Conservation (phyloP, 441 rosid genomes). For the Dalechampia spathulata region DNA sequence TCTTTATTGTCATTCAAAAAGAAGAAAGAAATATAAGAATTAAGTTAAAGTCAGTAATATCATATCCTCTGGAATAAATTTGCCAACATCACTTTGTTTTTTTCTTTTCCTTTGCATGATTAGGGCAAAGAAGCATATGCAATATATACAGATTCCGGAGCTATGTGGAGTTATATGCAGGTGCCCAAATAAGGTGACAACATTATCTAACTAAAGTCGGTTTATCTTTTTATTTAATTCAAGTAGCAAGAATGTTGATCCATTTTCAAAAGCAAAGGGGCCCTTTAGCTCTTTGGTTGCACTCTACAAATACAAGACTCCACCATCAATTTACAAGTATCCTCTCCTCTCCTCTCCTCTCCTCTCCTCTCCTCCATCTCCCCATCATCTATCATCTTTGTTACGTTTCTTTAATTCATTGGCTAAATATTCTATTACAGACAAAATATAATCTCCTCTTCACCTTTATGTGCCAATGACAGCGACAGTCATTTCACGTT, state of each 20-base stretch:
- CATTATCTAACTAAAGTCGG: slow-evolving; percentile 15
- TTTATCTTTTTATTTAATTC: not conserved
- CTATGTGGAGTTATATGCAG: slow-evolving; percentile 16
- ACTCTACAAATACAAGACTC: slow-evolving; percentile 27
- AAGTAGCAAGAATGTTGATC: slow-evolving; percentile 1
- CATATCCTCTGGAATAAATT: slow-evolving; percentile 26
- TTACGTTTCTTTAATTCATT: slow-evolving; percentile 15
- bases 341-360: too few relatives aligned
- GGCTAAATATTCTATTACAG: slow-evolving; percentile 11
- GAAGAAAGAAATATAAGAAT: not conserved
- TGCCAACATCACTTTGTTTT: slow-evolving; percentile 23
- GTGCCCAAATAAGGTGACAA: slow-evolving; percentile 29
- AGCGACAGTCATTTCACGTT: not conserved
- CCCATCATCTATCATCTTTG: slow-evolving; percentile 18
- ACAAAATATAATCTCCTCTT: slow-evolving; percentile 6
- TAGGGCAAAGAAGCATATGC: slow-evolving; percentile 24
- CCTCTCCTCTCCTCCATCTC: slow-evolving; percentile 20
- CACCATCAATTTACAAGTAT: slow-evolving; percentile 28
- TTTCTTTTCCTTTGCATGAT: slow-evolving; percentile 25
- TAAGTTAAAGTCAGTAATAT: too few relatives aligned
- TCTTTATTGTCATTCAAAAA: not conserved
- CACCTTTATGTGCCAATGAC: not conserved
- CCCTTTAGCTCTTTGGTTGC: slow-evolving; percentile 12
- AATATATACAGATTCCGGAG: slow-evolving; percentile 29
- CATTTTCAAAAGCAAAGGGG: slow-evolving; percentile 23